Percentiles rank a stretch among this genome's conserved stretches.
phyloP scores from a whole-genome alignment of 164 flowering plant genomes.

The Aristolochia californica region DNA sequence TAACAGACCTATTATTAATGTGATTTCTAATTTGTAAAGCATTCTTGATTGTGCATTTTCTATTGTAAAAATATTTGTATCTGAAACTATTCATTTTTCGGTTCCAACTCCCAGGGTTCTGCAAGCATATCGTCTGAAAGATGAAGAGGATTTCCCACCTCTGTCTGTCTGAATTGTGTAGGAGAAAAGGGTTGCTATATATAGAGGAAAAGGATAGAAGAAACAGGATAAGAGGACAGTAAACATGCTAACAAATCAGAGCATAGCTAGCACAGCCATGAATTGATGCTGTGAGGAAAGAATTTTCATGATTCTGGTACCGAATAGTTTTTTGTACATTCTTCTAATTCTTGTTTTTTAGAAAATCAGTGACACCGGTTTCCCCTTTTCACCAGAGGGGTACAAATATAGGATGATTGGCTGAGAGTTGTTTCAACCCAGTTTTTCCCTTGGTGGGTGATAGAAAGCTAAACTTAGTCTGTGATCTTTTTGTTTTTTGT shows the following conservation, averaged over 20 bases:
- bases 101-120: slow-evolving; percentile 31
- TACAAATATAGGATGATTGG: slow-evolving; percentile 1
- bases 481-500: too few relatives aligned
- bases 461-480: background rate
- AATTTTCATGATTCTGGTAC: background rate
- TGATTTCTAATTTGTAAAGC: background rate
- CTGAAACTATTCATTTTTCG: background rate
- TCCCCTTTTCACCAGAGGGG: background rate
- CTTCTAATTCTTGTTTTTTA: slow-evolving; percentile 2
- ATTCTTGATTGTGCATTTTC: too few relatives aligned
- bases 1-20: too few relatives aligned
- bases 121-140: slow-evolving; percentile 40
- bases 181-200: background rate
- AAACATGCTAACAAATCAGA: slow-evolving; percentile 13
- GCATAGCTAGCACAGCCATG: background rate
- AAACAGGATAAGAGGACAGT: slow-evolving; percentile 3
- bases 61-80: background rate
- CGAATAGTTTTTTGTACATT: slow-evolving; percentile 10
- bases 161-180: slow-evolving; percentile 14
- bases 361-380: background rate
- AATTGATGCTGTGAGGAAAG: background rate
- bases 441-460: slow-evolving; percentile 2
- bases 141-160: slow-evolving; percentile 62
- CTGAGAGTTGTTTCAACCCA: slow-evolving; percentile 2
- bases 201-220: slow-evolving; percentile 1